phyloP scores from a whole-genome alignment of 305 asterid genomes.

The Coffea humblotiana region DNA sequence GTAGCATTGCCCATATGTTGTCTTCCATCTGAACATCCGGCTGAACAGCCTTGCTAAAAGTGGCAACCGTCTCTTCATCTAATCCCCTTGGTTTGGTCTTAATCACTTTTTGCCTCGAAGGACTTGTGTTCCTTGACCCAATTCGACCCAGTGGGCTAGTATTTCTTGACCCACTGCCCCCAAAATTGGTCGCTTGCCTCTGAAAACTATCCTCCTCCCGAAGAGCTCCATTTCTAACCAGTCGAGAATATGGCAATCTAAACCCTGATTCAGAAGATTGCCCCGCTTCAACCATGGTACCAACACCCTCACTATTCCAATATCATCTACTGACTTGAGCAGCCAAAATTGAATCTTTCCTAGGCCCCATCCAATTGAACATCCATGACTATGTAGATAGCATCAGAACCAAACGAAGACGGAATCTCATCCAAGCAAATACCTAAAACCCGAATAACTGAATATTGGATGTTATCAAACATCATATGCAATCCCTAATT shows the following conservation, averaged over 20 bases:
- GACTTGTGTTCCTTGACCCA: conserved; percentile 90
- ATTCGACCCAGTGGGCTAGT: conserved; percentile 74
- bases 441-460: neutral
- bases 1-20: conserved; percentile 92
- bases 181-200: conserved; percentile 56
- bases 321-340: neutral
- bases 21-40: conserved; percentile 97
- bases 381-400: neutral
- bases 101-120: conserved; percentile 74
- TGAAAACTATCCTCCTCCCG: conserved; percentile 57
- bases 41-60: conserved; percentile 54
- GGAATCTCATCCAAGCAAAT: conserved; percentile 4
- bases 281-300: conserved; percentile 43
- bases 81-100: conserved; percentile 90
- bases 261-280: conserved; percentile 66
- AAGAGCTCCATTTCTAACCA: conserved; percentile 51
- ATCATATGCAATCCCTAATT: conserved; percentile 9
- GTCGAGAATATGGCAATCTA: conserved; percentile 38
- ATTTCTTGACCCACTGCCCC: conserved; percentile 67
- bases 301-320: conserved; percentile 18
- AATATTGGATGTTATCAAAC: conserved; percentile 3
- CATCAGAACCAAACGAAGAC: conserved; percentile 12
- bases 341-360: neutral
- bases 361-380: neutral
- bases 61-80: conserved; percentile 83